Base-by-base conservation (phyloP, 2,329 filamentous ascomycete genomes). In the Fusarium circinatum region DNA sequence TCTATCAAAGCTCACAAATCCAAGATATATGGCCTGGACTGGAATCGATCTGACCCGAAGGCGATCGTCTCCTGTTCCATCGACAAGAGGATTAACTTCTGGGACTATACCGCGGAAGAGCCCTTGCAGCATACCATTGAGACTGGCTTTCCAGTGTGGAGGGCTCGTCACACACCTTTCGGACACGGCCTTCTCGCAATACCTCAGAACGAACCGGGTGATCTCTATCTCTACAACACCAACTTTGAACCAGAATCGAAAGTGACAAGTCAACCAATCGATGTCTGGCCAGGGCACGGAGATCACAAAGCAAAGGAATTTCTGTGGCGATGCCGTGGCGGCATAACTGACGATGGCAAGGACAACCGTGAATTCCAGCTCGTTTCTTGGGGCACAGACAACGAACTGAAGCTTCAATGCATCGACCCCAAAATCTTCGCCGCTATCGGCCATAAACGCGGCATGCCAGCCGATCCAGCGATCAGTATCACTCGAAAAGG, bases 1-100 rank as follows among this genome's bases (percentile, higher is more conserved):
- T 96, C 94, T 22, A 97, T 98, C 71, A 91, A 92, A 79, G 96
- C 95, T 1, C 95, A 98, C 78, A 90, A 90, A 38, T 98, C 95
- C 42, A 98, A 98, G 82, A 98, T 98, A 68, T 98, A 98, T 80
- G 96, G 96, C 34, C 87, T 98, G 39, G 96, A 98, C 82, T 98
- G 96, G 96, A 97, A 97, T 79, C 90, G 96, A 58, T 92, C 92
- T 18, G 87, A 91, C 54, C 84, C 90, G 4, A 92, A 90, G 15
- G 91, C 90, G 41, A 86, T 98, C 57, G 90, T 94, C 11, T 98
- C 95, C 6, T 98, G 95, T 82, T 97, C 95, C 3, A 85, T 98
- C 55, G 95, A 98, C 80, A 94, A 92, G 80, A 97, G 92, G 45
- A 96, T 98, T 83, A 97, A 97, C 80, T 93, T 98, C 74, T 98